Evolutionary conservation across 208 protist genomes (phyloP).

Genomic region (Trypanosoma scelopori): DNA sequence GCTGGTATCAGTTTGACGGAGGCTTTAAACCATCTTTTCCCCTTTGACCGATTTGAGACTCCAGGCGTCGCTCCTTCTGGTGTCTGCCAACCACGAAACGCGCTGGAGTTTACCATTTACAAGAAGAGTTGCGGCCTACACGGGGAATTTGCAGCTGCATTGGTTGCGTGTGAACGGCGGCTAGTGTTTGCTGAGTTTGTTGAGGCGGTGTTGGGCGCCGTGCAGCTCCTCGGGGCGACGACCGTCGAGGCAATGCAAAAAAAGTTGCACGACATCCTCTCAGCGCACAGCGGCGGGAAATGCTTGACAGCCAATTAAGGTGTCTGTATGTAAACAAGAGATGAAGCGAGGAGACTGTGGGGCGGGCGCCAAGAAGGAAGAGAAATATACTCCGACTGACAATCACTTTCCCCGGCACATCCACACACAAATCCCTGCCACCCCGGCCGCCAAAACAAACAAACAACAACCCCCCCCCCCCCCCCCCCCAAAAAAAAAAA

Average conservation of each 20-base stretch:
- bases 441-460: no score
- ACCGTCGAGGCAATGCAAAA: constrained; percentile 10
- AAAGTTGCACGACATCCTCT: constrained; percentile 17
- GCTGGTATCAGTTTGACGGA: constrained; percentile 22
- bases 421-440: no score
- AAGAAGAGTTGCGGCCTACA: constrained; percentile 29
- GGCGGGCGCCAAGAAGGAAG: background rate
- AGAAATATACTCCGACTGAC: no score
- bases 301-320: background rate
- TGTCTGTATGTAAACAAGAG: constrained; percentile 21
- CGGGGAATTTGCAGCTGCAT: constrained; percentile 25
- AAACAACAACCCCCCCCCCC: no score
- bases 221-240: constrained; percentile 31
- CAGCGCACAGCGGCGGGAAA: background rate
- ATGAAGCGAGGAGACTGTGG: background rate
- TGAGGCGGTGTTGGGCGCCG: constrained; percentile 44
- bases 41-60: constrained; percentile 30
- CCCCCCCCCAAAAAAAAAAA: no score
- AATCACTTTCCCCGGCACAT: no score
- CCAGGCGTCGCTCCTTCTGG: constrained; percentile 33
- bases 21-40: constrained; percentile 26
- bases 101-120: constrained; percentile 40
- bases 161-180: constrained; percentile 34
- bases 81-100: constrained; percentile 36
- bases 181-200: constrained; percentile 82